phyloP scores from a whole-genome alignment of 805 yeast species.

The Sugiyamaella lignohabitans region DNA sequence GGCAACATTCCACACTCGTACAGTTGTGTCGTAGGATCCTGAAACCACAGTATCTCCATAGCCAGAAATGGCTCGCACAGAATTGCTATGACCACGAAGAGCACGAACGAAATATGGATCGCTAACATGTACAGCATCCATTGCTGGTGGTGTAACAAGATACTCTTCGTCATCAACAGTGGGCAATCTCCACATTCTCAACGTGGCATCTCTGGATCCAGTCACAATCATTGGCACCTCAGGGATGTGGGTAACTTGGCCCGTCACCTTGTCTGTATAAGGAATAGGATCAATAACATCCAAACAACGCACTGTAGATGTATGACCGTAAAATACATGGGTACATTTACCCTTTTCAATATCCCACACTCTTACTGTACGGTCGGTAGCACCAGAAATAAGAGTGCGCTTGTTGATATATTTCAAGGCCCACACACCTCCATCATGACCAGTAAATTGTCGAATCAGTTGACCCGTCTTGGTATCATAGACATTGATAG shows the following conservation, averaged over 20 bases:
- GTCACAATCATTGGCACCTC: slow-evolving; percentile 65
- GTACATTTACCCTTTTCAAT: slow-evolving; percentile 79
- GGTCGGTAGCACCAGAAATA: slow-evolving; percentile 91
- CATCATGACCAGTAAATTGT: slow-evolving; percentile 80
- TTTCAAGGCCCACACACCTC: slow-evolving; percentile 98
- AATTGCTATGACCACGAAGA: slow-evolving; percentile 66
- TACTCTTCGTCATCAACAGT: slow-evolving; percentile 31
- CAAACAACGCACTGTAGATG: slow-evolving; percentile 87
- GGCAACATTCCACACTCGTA: slow-evolving; percentile 86
- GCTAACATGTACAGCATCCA: slow-evolving; percentile 12
- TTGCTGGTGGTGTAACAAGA: slow-evolving; percentile 30
- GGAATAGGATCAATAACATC: slow-evolving; percentile 68
- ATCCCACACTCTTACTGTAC: slow-evolving; percentile 93
- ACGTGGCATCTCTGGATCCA: slow-evolving; percentile 79
- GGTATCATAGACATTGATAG: slow-evolving; percentile 75
- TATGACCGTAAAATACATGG: slow-evolving; percentile 85
- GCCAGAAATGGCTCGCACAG: slow-evolving; percentile 85
- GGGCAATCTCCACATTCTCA: slow-evolving; percentile 83
- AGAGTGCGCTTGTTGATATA: slow-evolving; percentile 64
- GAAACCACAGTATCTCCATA: slow-evolving; percentile 76
- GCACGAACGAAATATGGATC: slow-evolving; percentile 65
- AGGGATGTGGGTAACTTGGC: slow-evolving; percentile 52
- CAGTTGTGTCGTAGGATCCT: slow-evolving; percentile 85
- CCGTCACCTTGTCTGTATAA: slow-evolving; percentile 50
- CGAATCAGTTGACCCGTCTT: slow-evolving; percentile 57